Percentiles rank a stretch among this genome's conserved stretches.
These are phyloP conservation scores for Lenzites betulinus DNA, from an alignment of 768 basidiomycete genomes.

Conservation along the genomic window DNA sequence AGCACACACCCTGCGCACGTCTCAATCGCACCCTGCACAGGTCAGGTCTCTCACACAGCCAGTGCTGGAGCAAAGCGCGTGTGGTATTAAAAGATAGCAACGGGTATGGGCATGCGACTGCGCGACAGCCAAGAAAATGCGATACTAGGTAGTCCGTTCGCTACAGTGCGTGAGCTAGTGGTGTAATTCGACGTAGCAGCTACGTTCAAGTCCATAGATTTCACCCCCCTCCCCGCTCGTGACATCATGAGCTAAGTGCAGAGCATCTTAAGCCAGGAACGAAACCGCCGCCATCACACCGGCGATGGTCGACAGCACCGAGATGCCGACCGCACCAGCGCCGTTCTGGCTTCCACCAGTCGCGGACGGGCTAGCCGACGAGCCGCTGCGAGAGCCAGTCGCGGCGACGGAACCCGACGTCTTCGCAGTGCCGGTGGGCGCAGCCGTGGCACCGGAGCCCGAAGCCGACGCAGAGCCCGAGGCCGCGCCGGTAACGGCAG, in stretches of 20 bases:
- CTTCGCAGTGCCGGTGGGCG: constrained; percentile 23
- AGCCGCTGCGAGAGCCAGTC: constrained; percentile 1
- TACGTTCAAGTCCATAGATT: constrained; percentile 2
- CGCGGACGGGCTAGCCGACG: constrained; percentile 3
- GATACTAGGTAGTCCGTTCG: constrained; percentile 17
- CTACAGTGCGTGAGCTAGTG: constrained; percentile 10
- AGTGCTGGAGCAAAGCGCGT: not conserved
- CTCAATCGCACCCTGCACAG: too few relatives aligned
- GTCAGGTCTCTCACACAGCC: too few relatives aligned
- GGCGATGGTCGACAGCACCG: constrained; percentile 32
- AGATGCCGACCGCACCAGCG: constrained; percentile 29
- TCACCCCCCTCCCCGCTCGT: constrained; percentile 13
- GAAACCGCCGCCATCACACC: constrained; percentile 38
- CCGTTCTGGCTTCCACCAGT: constrained; percentile 28
- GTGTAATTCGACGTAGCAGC: constrained; percentile 2
- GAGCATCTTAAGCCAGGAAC: constrained; percentile 35
- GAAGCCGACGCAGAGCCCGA: constrained; percentile 12
- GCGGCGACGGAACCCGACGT: constrained; percentile 16
- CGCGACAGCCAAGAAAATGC: constrained; percentile 6
- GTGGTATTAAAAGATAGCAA: constrained; percentile 18
- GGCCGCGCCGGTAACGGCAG: constrained; percentile 12
- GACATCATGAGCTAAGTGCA: not conserved
- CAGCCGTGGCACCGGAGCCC: constrained; percentile 14
- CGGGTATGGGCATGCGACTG: constrained; percentile 5
- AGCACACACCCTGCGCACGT: too few relatives aligned